Conservation (phyloP, 495 filamentous ascomycete genomes). For the Neurospora sublineolata region DNA sequence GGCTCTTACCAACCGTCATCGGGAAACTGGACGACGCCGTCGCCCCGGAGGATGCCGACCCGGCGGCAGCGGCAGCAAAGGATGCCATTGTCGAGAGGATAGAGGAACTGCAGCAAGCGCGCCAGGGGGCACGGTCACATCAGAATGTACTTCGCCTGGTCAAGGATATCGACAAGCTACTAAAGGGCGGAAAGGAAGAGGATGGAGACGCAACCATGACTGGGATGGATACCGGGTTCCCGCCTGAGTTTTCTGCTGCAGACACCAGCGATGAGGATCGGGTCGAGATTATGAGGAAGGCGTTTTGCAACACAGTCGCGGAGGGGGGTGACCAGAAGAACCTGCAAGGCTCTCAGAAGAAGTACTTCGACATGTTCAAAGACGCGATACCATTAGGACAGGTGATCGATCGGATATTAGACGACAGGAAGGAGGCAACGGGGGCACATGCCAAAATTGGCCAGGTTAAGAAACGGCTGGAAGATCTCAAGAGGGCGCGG, state of each 20-base stretch:
- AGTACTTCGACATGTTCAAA: conserved; percentile 30
- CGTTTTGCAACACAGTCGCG: conserved; percentile 20
- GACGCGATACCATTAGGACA: conserved; percentile 23
- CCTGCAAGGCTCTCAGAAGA: conserved; percentile 19
- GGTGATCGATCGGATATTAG: conserved; percentile 24
- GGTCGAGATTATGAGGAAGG: conserved; percentile 21
- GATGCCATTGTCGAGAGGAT: conserved; percentile 16
- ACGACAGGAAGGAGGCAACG: conserved; percentile 23
- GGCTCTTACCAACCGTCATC: conserved; percentile 13
- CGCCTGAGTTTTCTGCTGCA: conserved; percentile 13
- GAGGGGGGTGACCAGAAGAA: conserved; percentile 6
- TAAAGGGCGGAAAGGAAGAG: conserved; percentile 2
- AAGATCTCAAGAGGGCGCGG: conserved; percentile 31
- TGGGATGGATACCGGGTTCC: neutral
- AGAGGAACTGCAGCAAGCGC: conserved; percentile 9
- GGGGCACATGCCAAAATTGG: conserved; percentile 24
- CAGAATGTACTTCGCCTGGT: conserved; percentile 1
- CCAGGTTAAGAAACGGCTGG: conserved; percentile 24
- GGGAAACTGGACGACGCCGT: conserved; percentile 9
- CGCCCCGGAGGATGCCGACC: conserved; percentile 16
- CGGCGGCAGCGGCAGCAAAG: neutral
- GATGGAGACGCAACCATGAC: conserved; percentile 2
- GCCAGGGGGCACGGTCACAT: neutral
- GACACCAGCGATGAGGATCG: conserved; percentile 6
- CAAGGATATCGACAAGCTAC: conserved; percentile 14